Percentiles rank a stretch among this genome's conserved stretches.
Conservation (phyloP, 305 asterid species). For the Fraxinus angustifolia region DNA sequence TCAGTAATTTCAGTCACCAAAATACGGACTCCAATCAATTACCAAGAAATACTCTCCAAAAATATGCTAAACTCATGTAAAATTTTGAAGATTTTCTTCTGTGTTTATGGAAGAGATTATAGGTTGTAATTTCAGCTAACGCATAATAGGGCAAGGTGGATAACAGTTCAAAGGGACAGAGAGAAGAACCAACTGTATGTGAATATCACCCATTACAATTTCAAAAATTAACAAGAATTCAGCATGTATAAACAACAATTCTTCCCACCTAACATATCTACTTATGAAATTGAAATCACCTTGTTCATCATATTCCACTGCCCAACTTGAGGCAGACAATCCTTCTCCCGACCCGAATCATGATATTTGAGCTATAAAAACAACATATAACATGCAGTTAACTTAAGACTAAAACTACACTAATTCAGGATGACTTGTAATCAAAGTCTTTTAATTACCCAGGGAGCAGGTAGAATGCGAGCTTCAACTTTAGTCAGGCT, state of each 20-base stretch:
- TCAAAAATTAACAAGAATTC: not conserved
- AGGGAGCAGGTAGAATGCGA: constrained; percentile 82
- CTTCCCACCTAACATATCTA: not conserved
- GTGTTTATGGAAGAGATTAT: not conserved
- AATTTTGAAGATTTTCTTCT: not conserved
- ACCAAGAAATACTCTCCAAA: not conserved
- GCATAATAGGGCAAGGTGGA: not conserved
- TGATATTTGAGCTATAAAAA: constrained; percentile 72
- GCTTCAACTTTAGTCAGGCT: constrained; percentile 91
- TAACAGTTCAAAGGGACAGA: not conserved
- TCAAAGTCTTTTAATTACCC: constrained; percentile 45
- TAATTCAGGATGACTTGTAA: not conserved
- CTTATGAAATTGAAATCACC: constrained; percentile 36
- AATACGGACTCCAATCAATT: not conserved
- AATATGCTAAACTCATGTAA: not conserved
- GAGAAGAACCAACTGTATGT: not conserved
- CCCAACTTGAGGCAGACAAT: constrained; percentile 89
- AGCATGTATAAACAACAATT: not conserved
- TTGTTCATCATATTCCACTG: constrained; percentile 99
- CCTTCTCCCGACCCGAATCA: constrained; percentile 85
- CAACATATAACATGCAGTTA: not conserved
- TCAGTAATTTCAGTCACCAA: not conserved
- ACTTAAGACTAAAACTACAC: not conserved
- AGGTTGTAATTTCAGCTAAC: not conserved
- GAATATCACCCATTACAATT: not conserved